Evolutionary conservation across 148 eudicot genomes (phyloP), one percentile per base, ranked within the genome.

Genomic region (Heliamphora exappendiculata): DNA sequence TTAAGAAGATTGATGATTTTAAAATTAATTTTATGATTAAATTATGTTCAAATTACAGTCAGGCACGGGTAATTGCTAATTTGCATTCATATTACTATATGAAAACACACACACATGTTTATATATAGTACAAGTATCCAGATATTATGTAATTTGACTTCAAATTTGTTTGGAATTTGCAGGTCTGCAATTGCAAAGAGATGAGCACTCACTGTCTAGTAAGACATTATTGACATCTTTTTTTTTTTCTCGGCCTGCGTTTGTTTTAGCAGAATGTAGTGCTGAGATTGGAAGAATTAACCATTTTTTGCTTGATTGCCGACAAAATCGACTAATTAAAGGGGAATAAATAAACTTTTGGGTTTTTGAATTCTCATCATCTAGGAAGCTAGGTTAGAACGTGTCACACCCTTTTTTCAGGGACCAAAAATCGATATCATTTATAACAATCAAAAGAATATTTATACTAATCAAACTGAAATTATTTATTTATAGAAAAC

Each of bases 111-210:
- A n/a, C n/a, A n/a, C 28, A 33, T 60, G 64, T 60, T 13, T 60
- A 8, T 29, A 14, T 14, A 16, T 33, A 28, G 7, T 60, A 60
- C 36, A 2, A 60, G 66, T 31, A 28, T 60, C 36, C 8, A 29
- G n/a, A 60, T 14, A 31, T 33, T 33, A 39, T 62, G n/a, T 12
- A n/a, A 50, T 16, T 14, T 62, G 67, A 62, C 39, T 31, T 62
- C 2, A 62, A 20, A 33, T 62, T 16, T 33, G 67, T 5, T 62
- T 62, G n/a, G 16, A 60, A 33, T 31, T 59, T 31, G 67, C 67
- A 62, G 67, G 67, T 14, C 67, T 62, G 67, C 67, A 62, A 39
- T 17, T 62, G 67, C 67, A 62, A 33, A 62, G 17, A 62, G 39
- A 33, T 31, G 10, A 4, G 16, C 39, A 17, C 12, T 62, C 67